Percentiles rank a stretch among this genome's conserved stretches.
Evolutionary conservation across 441 rosid genomes (phyloP).

Genomic region (Bruguiera hainesii): DNA sequence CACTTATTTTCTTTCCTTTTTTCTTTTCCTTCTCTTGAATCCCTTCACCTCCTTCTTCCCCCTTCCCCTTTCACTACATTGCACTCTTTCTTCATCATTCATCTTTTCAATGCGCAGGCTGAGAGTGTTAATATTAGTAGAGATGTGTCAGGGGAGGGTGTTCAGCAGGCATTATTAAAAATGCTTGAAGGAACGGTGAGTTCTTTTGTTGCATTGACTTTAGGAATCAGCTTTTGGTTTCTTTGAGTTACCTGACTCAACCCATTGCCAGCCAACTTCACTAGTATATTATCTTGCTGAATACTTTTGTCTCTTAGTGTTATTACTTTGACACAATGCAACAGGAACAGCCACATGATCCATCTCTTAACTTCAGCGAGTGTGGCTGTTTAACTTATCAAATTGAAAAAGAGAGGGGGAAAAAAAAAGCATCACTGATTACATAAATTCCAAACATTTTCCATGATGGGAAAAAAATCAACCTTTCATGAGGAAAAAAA

Average conservation of each 20-base stretch:
- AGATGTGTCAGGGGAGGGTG: constrained; percentile 99
- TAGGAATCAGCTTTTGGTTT: not conserved
- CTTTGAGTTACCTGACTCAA: too few species aligned
- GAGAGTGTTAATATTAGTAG: constrained; percentile 95
- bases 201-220: constrained; percentile 20
- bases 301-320: not conserved
- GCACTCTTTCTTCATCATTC: constrained; percentile 1
- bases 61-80: too few species aligned
- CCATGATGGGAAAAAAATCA: not conserved
- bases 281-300: not conserved
- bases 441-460: constrained; percentile 6
- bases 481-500: not conserved
- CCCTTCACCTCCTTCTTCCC: too few species aligned
- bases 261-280: too few species aligned
- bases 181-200: constrained; percentile 99
- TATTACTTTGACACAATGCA: not conserved
- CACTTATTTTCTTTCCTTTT: not conserved
- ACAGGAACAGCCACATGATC: constrained; percentile 2
- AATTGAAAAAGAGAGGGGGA: not conserved
- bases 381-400: not conserved
- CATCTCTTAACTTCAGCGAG: not conserved
- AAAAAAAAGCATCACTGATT: not conserved
- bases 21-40: not conserved
- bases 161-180: constrained; percentile 92
- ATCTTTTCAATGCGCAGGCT: constrained; percentile 51